Percentiles rank a stretch among this genome's conserved stretches.
phyloP scores from a whole-genome alignment of 768 basidiomycete species.

The Erythrobasidium yunnanense region DNA sequence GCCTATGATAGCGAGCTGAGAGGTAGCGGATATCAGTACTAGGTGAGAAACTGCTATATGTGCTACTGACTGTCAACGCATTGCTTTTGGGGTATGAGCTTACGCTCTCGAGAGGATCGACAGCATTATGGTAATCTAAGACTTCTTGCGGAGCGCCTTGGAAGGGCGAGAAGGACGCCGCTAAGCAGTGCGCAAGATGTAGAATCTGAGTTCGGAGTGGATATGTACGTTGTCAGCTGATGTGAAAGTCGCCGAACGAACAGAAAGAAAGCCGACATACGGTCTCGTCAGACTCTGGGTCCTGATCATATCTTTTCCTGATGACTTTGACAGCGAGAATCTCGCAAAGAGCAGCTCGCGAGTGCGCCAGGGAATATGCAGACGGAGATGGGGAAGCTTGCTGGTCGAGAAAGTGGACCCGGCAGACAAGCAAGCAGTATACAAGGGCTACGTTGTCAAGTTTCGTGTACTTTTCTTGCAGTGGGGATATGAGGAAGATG shows the following conservation, averaged over 20 bases:
- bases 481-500: not conserved
- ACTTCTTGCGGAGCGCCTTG: slow-evolving; percentile 17
- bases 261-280: no score
- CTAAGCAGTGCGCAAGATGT: slow-evolving; percentile 1
- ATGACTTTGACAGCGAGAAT: slow-evolving; percentile 18
- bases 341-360: slow-evolving; percentile 25
- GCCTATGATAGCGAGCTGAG: slow-evolving; percentile 38
- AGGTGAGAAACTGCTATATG: not conserved
- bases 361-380: not conserved
- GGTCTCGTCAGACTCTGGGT: not conserved
- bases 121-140: not conserved
- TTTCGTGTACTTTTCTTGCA: slow-evolving; percentile 11
- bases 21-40: not conserved
- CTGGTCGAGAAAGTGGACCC: slow-evolving; percentile 17
- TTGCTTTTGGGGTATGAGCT: not conserved
- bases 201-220: not conserved
- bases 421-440: slow-evolving; percentile 1
- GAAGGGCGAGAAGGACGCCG: not conserved
- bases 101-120: not conserved
- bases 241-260: not conserved
- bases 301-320: slow-evolving; percentile 6
- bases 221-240: not conserved
- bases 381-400: slow-evolving; percentile 3
- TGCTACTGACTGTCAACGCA: not conserved
- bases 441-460: slow-evolving; percentile 18